These are phyloP conservation scores for Candida dajiaensis DNA, from an alignment of 805 yeast species.

Conservation along the genomic window DNA sequence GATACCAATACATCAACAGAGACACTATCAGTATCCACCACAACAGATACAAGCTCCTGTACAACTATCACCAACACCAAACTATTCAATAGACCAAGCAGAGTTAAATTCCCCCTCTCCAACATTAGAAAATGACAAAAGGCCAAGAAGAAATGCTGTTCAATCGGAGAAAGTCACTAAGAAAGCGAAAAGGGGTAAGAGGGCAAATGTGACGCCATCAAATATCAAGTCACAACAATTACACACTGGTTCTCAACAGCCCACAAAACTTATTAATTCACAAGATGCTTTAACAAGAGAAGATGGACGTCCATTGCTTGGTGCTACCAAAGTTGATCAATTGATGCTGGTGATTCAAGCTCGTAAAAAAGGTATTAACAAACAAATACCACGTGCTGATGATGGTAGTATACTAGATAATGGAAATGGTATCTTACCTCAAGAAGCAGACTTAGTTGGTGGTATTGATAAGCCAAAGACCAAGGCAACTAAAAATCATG, in stretches of 20 bases:
- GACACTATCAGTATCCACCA: conserved; percentile 12
- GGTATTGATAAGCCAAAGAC: conserved; percentile 64
- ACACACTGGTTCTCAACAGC: background rate
- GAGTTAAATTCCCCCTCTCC: conserved; percentile 11
- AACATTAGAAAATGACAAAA: background rate
- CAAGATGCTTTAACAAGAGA: conserved; percentile 44
- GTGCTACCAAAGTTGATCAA: conserved; percentile 87
- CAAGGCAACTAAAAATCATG: conserved; percentile 47
- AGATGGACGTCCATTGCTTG: conserved; percentile 66
- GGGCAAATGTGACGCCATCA: conserved; percentile 4
- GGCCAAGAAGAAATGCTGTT: conserved; percentile 10
- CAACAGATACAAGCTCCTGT: conserved; percentile 5
- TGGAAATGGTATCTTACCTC: conserved; percentile 44
- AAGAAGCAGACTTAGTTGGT: conserved; percentile 64
- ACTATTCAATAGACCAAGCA: conserved; percentile 11
- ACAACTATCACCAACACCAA: conserved; percentile 4
- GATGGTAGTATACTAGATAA: conserved; percentile 66
- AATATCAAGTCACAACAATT: background rate
- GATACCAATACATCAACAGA: conserved; percentile 1
- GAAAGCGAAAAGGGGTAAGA: conserved; percentile 5
- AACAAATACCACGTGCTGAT: conserved; percentile 54
- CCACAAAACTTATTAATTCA: conserved; percentile 17
- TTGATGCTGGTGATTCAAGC: conserved; percentile 90
- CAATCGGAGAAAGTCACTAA: conserved; percentile 5
- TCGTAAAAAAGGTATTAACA: conserved; percentile 67